Percentiles rank a stretch among this genome's conserved stretches.
Conservation (phyloP, 176 grass and related monocot genomes). For the Themeda triandra region DNA sequence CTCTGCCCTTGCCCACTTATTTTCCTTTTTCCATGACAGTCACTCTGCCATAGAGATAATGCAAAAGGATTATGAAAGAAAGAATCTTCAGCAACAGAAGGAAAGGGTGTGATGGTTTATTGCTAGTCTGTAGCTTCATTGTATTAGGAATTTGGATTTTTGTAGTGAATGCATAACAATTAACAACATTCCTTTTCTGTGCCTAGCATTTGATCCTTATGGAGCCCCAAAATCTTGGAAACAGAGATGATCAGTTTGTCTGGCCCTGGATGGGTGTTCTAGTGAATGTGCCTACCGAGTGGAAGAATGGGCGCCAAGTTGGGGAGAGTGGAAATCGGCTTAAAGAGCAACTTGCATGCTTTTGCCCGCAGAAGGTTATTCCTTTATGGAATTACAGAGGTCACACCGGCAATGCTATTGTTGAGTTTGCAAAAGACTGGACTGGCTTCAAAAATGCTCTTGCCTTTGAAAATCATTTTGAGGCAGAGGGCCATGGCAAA, state of each 20-base stretch:
- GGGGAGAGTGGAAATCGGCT: too few species aligned
- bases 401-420: too few species aligned
- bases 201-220: too few species aligned
- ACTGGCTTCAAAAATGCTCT: conserved; percentile 48
- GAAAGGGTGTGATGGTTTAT: conserved; percentile 43
- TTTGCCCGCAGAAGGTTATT: too few species aligned
- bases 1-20: background rate
- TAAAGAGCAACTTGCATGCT: too few species aligned
- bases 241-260: conserved; percentile 16
- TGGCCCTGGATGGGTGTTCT: too few species aligned
- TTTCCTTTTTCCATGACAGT: background rate
- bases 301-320: too few species aligned
- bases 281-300: too few species aligned
- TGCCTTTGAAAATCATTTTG: conserved; percentile 52
- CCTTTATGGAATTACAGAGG: conserved; percentile 61
- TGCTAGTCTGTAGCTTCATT: background rate
- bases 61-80: conserved; percentile 53
- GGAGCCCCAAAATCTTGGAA: background rate
- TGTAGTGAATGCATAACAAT: background rate
- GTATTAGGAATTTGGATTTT: background rate
- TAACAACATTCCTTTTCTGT: background rate
- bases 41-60: background rate
- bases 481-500: conserved; percentile 36
- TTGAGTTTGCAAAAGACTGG: conserved; percentile 59
- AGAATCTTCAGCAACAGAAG: conserved; percentile 57